Conservation (phyloP, 768 basidiomycete genomes). For the Galerina sulciceps region DNA sequence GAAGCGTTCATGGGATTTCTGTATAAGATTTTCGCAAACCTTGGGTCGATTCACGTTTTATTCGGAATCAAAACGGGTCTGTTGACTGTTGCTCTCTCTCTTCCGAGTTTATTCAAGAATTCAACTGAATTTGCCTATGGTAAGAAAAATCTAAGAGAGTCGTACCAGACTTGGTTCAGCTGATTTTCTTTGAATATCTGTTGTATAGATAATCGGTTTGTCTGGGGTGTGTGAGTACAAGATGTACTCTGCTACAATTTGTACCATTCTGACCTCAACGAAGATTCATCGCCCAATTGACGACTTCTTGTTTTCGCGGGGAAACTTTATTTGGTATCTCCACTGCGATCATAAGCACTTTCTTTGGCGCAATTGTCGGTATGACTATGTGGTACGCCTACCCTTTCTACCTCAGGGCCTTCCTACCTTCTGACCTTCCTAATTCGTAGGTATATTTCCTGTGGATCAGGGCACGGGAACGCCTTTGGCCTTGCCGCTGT, state of each 20-base stretch:
- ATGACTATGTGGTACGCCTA: slow-evolving; percentile 64
- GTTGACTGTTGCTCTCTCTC: slow-evolving; percentile 58
- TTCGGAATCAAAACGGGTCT: slow-evolving; percentile 75
- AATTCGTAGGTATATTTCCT: slow-evolving; percentile 65
- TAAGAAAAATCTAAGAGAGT: slow-evolving; percentile 3
- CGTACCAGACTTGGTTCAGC: too few species aligned
- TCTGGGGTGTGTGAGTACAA: slow-evolving; percentile 68
- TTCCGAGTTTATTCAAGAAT: slow-evolving; percentile 59
- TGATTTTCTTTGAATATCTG: background rate
- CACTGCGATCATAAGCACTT: slow-evolving; percentile 66
- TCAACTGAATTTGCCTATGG: slow-evolving; percentile 42
- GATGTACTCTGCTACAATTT: background rate
- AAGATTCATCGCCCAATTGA: slow-evolving; percentile 81
- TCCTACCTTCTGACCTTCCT: background rate
- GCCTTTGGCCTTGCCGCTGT: slow-evolving; percentile 74
- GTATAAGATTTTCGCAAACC: slow-evolving; percentile 40
- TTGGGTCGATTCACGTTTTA: slow-evolving; percentile 62
- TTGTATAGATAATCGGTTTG: slow-evolving; percentile 57
- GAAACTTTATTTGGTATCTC: slow-evolving; percentile 74
- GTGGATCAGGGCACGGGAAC: slow-evolving; percentile 62
- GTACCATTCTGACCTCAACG: background rate
- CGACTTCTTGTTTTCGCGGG: slow-evolving; percentile 71
- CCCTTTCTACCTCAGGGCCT: background rate
- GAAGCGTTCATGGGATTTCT: slow-evolving; percentile 54
- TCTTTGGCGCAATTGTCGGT: slow-evolving; percentile 66